These are phyloP conservation scores for Bipolaris cookei DNA, from an alignment of 2,329 filamentous ascomycete genomes.

Conservation along the genomic window DNA sequence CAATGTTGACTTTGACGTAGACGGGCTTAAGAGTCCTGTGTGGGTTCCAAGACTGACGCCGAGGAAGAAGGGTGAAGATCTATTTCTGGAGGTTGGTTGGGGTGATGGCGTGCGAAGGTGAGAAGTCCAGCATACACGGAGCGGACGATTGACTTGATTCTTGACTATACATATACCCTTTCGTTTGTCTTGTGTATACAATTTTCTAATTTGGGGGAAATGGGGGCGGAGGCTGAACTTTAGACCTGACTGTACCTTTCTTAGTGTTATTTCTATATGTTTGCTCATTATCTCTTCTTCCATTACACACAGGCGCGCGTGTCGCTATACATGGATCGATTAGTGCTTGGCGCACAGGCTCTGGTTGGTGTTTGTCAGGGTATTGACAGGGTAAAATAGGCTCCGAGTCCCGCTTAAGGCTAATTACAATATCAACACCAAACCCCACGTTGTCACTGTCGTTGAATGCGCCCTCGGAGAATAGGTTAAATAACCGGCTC, in stretches of 20 bases:
- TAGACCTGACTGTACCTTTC: slow-evolving; percentile 11
- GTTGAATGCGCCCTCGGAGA: slow-evolving; percentile 18
- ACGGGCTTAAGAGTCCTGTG: slow-evolving; percentile 53
- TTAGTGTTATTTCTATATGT: slow-evolving; percentile 8
- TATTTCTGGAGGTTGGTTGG: slow-evolving; percentile 58
- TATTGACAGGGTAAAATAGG: not conserved
- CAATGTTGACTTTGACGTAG: slow-evolving; percentile 24
- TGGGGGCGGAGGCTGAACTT: not conserved
- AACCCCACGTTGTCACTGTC: slow-evolving; percentile 10
- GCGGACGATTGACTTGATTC: not conserved
- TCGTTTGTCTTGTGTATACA: slow-evolving; percentile 15
- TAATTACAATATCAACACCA: slow-evolving; percentile 3
- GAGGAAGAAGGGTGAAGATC: slow-evolving; percentile 68
- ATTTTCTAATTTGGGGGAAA: slow-evolving; percentile 5
- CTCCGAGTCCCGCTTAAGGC: not conserved
- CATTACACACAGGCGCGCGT: not conserved
- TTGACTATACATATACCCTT: slow-evolving; percentile 8
- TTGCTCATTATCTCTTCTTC: slow-evolving; percentile 5
- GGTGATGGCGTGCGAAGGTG: slow-evolving; percentile 13
- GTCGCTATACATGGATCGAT: not conserved
- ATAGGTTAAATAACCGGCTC: slow-evolving; percentile 31
- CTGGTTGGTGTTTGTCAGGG: not conserved
- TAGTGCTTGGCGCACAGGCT: slow-evolving; percentile 5
- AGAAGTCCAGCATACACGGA: not conserved
- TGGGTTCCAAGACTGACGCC: slow-evolving; percentile 72